Percentiles rank a stretch among this genome's conserved stretches.
phyloP scores from a whole-genome alignment of 179 eudicot genomes.

The Beta macrorhiza region DNA sequence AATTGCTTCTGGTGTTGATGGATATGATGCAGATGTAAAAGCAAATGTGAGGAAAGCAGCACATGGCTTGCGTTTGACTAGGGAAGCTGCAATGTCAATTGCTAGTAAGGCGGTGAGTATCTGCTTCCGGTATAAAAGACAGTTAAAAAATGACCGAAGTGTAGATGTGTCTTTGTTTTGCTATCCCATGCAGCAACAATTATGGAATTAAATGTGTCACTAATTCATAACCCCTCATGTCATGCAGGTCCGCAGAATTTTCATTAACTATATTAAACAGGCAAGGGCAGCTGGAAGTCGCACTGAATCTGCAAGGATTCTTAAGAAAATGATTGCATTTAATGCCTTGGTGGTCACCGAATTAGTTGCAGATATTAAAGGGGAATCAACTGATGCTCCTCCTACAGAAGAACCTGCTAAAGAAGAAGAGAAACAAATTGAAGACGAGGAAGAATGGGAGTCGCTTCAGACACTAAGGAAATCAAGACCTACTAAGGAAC shows the following conservation, averaged over 20 bases:
- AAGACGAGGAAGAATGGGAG: slow-evolving; percentile 76
- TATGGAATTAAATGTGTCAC: background rate
- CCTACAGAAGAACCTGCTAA: slow-evolving; percentile 43
- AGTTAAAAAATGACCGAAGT: background rate
- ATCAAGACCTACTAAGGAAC: slow-evolving; percentile 47
- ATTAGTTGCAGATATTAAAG: slow-evolving; percentile 82
- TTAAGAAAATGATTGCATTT: slow-evolving; percentile 76
- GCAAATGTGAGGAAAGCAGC: slow-evolving; percentile 91
- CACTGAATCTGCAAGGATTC: slow-evolving; percentile 66
- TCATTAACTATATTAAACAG: slow-evolving; percentile 69
- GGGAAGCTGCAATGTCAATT: slow-evolving; percentile 89
- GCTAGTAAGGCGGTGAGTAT: slow-evolving; percentile 90
- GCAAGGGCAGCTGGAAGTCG: slow-evolving; percentile 71
- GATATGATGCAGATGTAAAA: slow-evolving; percentile 72
- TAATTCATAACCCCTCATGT: slow-evolving; percentile 11
- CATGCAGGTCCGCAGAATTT: slow-evolving; percentile 72
- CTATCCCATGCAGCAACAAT: background rate
- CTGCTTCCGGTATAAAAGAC: background rate
- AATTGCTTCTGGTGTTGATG: slow-evolving; percentile 72
- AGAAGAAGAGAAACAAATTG: slow-evolving; percentile 46
- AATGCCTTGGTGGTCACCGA: slow-evolving; percentile 74
- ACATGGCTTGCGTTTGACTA: slow-evolving; percentile 86
- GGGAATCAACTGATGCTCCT: slow-evolving; percentile 60
- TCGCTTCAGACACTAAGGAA: slow-evolving; percentile 68
- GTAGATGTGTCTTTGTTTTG: background rate